Percentiles rank a stretch among this genome's conserved stretches.
phyloP scores from a whole-genome alignment of 352 stramenopile genomes.

The Phytophthora lateralis region DNA sequence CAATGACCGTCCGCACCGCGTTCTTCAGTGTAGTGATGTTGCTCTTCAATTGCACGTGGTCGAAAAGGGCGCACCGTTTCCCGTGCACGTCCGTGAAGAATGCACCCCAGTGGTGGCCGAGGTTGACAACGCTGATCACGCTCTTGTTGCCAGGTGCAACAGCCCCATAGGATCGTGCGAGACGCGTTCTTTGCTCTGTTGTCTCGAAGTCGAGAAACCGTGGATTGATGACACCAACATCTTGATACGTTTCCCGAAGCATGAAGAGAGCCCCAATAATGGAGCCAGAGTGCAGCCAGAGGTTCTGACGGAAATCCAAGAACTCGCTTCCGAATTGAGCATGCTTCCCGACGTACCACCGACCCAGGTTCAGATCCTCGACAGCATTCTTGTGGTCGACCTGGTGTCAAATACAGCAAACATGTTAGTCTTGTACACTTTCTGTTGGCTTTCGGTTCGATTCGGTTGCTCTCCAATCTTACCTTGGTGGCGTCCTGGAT shows the following conservation, averaged over 20 bases:
- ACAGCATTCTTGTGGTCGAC: constrained; percentile 2
- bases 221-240: neutral
- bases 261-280: constrained; percentile 1
- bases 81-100: no score
- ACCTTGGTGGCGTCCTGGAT: constrained; percentile 7
- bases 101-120: no score
- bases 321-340: constrained; percentile 1
- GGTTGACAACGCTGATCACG: no score
- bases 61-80: no score
- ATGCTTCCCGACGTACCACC: constrained; percentile 5
- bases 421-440: neutral
- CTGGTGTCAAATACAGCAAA: neutral
- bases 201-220: no score
- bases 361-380: neutral
- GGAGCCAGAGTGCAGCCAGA: constrained; percentile 4
- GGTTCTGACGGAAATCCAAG: constrained; percentile 5
- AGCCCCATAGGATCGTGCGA: no score
- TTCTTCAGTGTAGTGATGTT: no score
- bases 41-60: no score
- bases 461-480: no score
- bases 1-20: no score
- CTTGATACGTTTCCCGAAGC: neutral
- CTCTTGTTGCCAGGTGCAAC: no score
- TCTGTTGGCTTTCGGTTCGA: neutral
- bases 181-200: no score